Base-by-base conservation (phyloP, 2,329 filamentous ascomycete genomes). In the Clonostachys rosea region DNA sequence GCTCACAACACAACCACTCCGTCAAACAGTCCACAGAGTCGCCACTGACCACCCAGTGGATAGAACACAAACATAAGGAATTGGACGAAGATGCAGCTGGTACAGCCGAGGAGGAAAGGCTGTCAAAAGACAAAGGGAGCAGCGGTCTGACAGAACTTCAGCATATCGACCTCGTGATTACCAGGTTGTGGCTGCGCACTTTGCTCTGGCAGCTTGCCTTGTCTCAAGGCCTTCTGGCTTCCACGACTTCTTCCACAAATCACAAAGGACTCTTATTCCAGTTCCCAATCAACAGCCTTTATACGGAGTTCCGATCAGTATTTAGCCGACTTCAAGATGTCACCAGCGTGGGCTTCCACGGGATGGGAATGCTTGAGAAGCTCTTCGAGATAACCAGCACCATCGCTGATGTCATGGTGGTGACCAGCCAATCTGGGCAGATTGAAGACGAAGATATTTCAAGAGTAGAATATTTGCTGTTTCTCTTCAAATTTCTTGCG, bases 381-480 rank as follows among this genome's bases (percentile, higher is more conserved):
- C 64, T 83, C 5, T 79, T 83, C 47, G 79, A 83, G 54, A 78
- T 83, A 50, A 76, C 77, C 0, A 79, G 77, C 56, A 81, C 77
- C 3, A 76, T 82, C 42, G 76, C 78, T 9, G 78, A 82, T 52
- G 78, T 83, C 3, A 67, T 81, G 18, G 74, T 76, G 41, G 62
- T 80, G 13, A 30, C 24, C 24, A 30, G 24, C 24, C 73, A 75
- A 0, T 66, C 69, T 7, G 68, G 67, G 1, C 68, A 70, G 0
- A 50, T 52, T 20, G 74, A 76, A 33, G 71, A 70, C 3, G 63
- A 66, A 6, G 43, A 34, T 34, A 8, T 39, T 30, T 64, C 70
- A 5, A 65, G 74, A 14, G 71, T 80, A 42, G 71, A 78, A 46
- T 78, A 81, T 51, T 77, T 79, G 49, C 56, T 76, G 8, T 78